phyloP scores from a whole-genome alignment of 768 basidiomycete species.

The Pulveroboletus ravenelii region DNA sequence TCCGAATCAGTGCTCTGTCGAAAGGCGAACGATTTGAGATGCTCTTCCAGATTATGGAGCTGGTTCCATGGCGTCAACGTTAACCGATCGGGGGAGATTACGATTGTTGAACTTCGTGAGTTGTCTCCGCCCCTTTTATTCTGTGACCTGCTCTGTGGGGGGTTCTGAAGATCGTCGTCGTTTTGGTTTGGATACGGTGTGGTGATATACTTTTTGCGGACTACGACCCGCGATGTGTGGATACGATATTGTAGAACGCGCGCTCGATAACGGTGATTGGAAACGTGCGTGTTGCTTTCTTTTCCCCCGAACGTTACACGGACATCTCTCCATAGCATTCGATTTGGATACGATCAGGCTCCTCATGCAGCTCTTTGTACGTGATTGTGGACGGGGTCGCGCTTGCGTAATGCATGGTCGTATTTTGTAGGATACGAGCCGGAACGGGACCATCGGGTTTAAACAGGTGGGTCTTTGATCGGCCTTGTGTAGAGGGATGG shows the following conservation, averaged over 20 bases:
- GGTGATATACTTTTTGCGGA: neutral
- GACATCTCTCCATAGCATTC: slow-evolving; percentile 46
- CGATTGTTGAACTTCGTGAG: slow-evolving; percentile 63
- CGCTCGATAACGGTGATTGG: slow-evolving; percentile 65
- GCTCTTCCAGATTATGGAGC: slow-evolving; percentile 51
- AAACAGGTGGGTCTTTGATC: slow-evolving; percentile 49
- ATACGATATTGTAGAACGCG: slow-evolving; percentile 23
- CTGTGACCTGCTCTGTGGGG: neutral
- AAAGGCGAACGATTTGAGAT: neutral
- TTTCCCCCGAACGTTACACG: neutral
- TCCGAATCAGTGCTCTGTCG: neutral
- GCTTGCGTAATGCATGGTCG: neutral
- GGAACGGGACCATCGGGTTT: slow-evolving; percentile 75
- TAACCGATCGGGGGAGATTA: slow-evolving; percentile 65
- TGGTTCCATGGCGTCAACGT: slow-evolving; percentile 71
- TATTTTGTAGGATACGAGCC: slow-evolving; percentile 55
- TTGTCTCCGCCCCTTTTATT: slow-evolving; percentile 2
- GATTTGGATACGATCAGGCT: slow-evolving; percentile 85
- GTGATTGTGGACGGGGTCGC: slow-evolving; percentile 17
- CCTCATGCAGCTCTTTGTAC: slow-evolving; percentile 73
- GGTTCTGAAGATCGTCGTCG: neutral
- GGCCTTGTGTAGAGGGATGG: neutral
- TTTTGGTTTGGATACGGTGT: neutral
- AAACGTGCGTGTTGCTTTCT: slow-evolving; percentile 46
- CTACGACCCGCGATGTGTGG: neutral